Base-by-base conservation (phyloP, 768 basidiomycete genomes). In the Trametes cingulata region DNA sequence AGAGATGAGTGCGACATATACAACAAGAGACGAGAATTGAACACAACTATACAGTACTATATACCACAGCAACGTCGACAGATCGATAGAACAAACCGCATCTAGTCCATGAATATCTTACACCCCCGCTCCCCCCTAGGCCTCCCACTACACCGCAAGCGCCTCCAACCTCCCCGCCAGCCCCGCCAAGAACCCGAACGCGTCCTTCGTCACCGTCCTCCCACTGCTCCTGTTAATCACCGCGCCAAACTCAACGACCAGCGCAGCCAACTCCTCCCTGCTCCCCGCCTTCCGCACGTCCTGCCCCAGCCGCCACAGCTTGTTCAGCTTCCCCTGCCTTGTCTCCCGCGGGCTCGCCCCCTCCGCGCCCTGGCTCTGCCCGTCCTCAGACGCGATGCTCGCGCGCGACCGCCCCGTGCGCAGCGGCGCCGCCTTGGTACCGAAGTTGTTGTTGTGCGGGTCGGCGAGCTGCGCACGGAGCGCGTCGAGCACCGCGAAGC, bases 191-290 rank as follows among this genome's bases (percentile, higher is more conserved):
- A 91, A 90, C 10, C 78, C 79, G 66, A 90, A 81, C 37, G 87
- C 88, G 65, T 90, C 87, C 80, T 91, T 92, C 35, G 88, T 91
- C 54, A 92, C 77, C 50, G 85, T 90, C 63, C 87, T 78, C 41
- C 87, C 85, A 37, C 77, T 85, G 66, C 84, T 86, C 69, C 80
- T 80, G 70, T 88, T 84, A 33, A 87, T 90, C 54, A 88, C 82
- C 49, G 78, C 76, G 22, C 85, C 85, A 71, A 92, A 92, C 50
- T 90, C 88, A 8, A 80, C 78, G 7, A 91, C 82, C 80, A 91
- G 81, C 64, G 67, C 69, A 29, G 85, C 89, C 40, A 92, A 79
- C 45, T 77, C 77, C 70, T 76, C 78, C 66, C 86, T 90, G 58
- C 74, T 79, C 48, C 68, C 69, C 47, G 85, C 85, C 27, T 46